Conservation (phyloP, 2,329 filamentous ascomycete genomes). For the Stagonosporopsis tanaceti region DNA sequence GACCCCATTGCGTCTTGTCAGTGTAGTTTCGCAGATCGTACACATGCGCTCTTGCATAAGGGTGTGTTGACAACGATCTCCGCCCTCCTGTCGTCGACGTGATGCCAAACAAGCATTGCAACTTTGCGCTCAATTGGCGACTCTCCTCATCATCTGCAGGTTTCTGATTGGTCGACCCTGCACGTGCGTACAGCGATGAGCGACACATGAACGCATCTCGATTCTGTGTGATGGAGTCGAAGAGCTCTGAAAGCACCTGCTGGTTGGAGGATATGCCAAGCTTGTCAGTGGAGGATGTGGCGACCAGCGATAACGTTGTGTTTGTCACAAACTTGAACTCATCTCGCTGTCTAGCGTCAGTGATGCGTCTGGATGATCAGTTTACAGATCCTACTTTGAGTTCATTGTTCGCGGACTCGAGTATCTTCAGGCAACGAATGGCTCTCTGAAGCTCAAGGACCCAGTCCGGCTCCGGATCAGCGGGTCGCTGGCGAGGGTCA, state of each 20-base stretch:
- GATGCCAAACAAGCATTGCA: slow-evolving; percentile 75
- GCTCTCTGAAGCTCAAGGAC: slow-evolving; percentile 39
- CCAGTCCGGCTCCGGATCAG: slow-evolving; percentile 44
- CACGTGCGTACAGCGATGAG: slow-evolving; percentile 66
- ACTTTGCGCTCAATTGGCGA: slow-evolving; percentile 72
- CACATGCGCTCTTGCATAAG: slow-evolving; percentile 72
- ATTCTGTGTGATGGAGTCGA: slow-evolving; percentile 58
- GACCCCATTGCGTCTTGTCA: slow-evolving; percentile 70
- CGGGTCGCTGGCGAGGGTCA: slow-evolving; percentile 43
- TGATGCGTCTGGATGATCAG: not conserved
- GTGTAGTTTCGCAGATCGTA: slow-evolving; percentile 78
- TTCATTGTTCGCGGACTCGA: slow-evolving; percentile 51
- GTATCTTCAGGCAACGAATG: slow-evolving; percentile 53
- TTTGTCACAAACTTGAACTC: slow-evolving; percentile 49
- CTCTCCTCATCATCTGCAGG: slow-evolving; percentile 52
- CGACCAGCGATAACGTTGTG: slow-evolving; percentile 51
- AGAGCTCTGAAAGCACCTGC: slow-evolving; percentile 48
- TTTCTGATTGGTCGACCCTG: slow-evolving; percentile 54
- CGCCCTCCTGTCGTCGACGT: slow-evolving; percentile 55
- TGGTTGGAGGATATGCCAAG: slow-evolving; percentile 57
- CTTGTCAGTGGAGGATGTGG: slow-evolving; percentile 49
- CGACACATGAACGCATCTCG: slow-evolving; percentile 68
- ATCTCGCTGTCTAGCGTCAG: slow-evolving; percentile 31
- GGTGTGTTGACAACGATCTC: slow-evolving; percentile 56
- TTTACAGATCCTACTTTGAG: slow-evolving; percentile 45